phyloP scores from a whole-genome alignment of 2,329 filamentous ascomycete genomes.

The Fusarium virguliforme region DNA sequence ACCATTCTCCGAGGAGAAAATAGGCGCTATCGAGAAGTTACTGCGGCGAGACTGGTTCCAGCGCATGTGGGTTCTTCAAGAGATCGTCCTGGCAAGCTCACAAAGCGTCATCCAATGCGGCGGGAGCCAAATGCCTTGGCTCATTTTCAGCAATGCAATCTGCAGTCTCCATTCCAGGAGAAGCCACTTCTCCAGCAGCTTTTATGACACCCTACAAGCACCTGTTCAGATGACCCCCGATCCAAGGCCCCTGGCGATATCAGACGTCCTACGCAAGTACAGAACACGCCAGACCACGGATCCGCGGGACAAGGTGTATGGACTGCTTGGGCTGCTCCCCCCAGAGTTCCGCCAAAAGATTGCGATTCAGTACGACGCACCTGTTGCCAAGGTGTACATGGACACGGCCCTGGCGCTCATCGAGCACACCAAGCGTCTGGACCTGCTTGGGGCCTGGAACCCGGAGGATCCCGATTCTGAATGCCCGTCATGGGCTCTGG shows the following conservation, averaged over 20 bases:
- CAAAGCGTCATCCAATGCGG: background rate
- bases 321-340: conserved; percentile 5
- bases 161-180: background rate
- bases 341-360: background rate
- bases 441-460: background rate
- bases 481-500: conserved; percentile 11
- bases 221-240: background rate
- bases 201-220: background rate
- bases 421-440: conserved; percentile 12
- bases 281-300: background rate
- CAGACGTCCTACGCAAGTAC: background rate
- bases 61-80: conserved; percentile 15
- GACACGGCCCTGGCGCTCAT: background rate
- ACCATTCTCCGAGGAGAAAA: background rate
- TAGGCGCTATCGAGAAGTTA: background rate
- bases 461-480: background rate
- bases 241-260: background rate
- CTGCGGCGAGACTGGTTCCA: background rate
- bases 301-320: conserved; percentile 10
- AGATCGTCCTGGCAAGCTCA: background rate
- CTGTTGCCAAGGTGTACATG: background rate
- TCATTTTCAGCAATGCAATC: background rate
- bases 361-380: background rate
- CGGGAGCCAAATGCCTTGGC: background rate
- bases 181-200: background rate